Conservation (phyloP, 2,329 filamentous ascomycete genomes). For the Coccinonectria pachysandricola region DNA sequence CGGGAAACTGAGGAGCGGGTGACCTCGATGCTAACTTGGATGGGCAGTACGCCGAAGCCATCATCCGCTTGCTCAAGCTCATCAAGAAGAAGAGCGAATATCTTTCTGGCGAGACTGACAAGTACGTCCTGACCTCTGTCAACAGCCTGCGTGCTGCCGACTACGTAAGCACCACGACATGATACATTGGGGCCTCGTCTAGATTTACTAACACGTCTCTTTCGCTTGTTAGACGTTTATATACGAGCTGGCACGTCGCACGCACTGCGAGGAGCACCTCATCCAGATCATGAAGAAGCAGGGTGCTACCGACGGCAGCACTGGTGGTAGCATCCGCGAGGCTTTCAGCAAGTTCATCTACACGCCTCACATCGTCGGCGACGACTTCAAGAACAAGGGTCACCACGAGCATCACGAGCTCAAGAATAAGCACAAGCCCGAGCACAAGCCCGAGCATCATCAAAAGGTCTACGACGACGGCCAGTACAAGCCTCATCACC, state of each 20-base stretch:
- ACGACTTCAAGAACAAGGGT: slow-evolving; percentile 13
- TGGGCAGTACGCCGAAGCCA: slow-evolving; percentile 18
- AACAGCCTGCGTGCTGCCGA: slow-evolving; percentile 21
- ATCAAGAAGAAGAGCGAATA: slow-evolving; percentile 15
- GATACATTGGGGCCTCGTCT: neutral
- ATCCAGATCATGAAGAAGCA: slow-evolving; percentile 19
- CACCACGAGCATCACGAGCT: slow-evolving; percentile 2
- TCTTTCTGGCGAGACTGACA: slow-evolving; percentile 19
- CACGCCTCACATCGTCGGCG: slow-evolving; percentile 19
- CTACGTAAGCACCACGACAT: slow-evolving; percentile 10
- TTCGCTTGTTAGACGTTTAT: slow-evolving; percentile 11
- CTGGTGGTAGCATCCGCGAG: slow-evolving; percentile 16
- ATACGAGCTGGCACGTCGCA: slow-evolving; percentile 19
- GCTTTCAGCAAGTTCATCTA: slow-evolving; percentile 17
- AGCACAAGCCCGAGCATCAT: slow-evolving; percentile 1
- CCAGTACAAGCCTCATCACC: neutral
- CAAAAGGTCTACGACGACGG: neutral
- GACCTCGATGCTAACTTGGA: neutral
- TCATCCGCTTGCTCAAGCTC: slow-evolving; percentile 17
- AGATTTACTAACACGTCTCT: no score
- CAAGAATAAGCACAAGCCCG: slow-evolving; percentile 2
- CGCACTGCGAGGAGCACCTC: slow-evolving; percentile 15
- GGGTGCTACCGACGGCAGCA: slow-evolving; percentile 19
- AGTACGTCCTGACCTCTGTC: slow-evolving; percentile 18
- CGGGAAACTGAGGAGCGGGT: neutral